phyloP scores from a whole-genome alignment of 768 basidiomycete species.

The Agaricus subrufescens region DNA sequence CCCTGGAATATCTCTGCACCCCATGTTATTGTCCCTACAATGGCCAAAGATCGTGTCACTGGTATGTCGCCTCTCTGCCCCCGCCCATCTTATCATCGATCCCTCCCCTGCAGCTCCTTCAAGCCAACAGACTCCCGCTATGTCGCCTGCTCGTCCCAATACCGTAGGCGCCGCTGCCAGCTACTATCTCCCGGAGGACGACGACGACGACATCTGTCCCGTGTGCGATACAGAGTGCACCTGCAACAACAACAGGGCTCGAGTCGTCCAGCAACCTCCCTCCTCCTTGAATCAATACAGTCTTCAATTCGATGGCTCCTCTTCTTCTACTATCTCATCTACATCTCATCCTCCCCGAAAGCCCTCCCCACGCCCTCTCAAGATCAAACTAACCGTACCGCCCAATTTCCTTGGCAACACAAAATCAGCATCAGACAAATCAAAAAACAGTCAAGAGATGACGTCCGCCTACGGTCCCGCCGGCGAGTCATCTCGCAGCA shows the following conservation, averaged over 20 bases:
- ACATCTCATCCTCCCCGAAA: slow-evolving; percentile 22
- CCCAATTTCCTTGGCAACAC: slow-evolving; percentile 46
- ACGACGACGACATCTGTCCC: slow-evolving; percentile 84
- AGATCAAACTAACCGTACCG: slow-evolving; percentile 71
- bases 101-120: slow-evolving; percentile 24
- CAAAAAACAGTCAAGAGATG: slow-evolving; percentile 25
- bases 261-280: slow-evolving; percentile 18
- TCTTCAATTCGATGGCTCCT: slow-evolving; percentile 29
- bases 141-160: slow-evolving; percentile 68
- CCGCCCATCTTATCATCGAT: slow-evolving; percentile 6
- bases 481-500: slow-evolving; percentile 24
- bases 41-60: slow-evolving; percentile 38
- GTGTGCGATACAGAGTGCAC: slow-evolving; percentile 91
- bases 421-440: slow-evolving; percentile 22
- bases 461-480: slow-evolving; percentile 35
- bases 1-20: slow-evolving; percentile 37
- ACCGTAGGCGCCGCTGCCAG: slow-evolving; percentile 48
- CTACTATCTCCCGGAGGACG: slow-evolving; percentile 51
- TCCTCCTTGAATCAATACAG: slow-evolving; percentile 33
- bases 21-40: slow-evolving; percentile 40
- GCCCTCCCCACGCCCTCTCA: slow-evolving; percentile 39
- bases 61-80: slow-evolving; percentile 20
- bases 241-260: slow-evolving; percentile 55
- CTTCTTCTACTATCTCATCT: slow-evolving; percentile 31
- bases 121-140: slow-evolving; percentile 51